These are phyloP conservation scores for Pseudocercospora macadamiae DNA, from an alignment of 2,329 filamentous ascomycete species.

Conservation along the genomic window DNA sequence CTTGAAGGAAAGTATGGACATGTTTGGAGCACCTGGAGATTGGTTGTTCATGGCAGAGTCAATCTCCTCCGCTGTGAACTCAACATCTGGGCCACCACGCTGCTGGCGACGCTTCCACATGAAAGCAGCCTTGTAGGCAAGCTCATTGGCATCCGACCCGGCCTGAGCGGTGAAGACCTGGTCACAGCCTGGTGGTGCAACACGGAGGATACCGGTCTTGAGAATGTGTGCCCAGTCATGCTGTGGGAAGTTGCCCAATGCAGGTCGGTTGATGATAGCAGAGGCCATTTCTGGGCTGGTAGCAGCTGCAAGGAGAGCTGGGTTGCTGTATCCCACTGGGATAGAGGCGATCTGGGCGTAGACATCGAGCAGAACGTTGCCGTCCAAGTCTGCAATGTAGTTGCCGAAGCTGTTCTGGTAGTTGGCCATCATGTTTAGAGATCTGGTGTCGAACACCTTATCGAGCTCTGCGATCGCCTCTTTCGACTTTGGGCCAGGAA, in stretches of 20 bases:
- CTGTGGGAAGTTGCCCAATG: conserved; percentile 87
- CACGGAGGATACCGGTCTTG: conserved; percentile 76
- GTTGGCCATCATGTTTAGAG: conserved; percentile 80
- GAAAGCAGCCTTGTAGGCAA: conserved; percentile 92
- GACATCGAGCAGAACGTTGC: conserved; percentile 73
- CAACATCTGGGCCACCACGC: conserved; percentile 74
- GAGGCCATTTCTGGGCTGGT: conserved; percentile 76
- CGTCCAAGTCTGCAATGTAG: conserved; percentile 75
- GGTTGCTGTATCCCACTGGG: conserved; percentile 91
- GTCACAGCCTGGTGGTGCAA: conserved; percentile 79
- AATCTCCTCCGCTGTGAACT: conserved; percentile 79
- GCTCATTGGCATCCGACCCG: conserved; percentile 91
- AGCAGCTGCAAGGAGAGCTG: conserved; percentile 69
- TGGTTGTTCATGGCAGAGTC: conserved; percentile 78
- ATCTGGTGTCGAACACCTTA: conserved; percentile 82
- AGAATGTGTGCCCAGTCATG: conserved; percentile 81
- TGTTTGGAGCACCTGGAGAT: conserved; percentile 72
- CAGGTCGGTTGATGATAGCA: conserved; percentile 84
- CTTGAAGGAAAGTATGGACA: conserved; percentile 88
- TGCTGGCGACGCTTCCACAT: conserved; percentile 85
- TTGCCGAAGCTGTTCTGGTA: conserved; percentile 77
- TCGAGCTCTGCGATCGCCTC: conserved; percentile 70
- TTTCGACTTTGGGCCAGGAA: conserved; percentile 77
- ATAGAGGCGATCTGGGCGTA: conserved; percentile 94
- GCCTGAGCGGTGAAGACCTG: conserved; percentile 91